Percentiles rank a stretch among this genome's conserved stretches.
phyloP scores from a whole-genome alignment of 2,329 filamentous ascomycete species.

The Botrytis galanthina region DNA sequence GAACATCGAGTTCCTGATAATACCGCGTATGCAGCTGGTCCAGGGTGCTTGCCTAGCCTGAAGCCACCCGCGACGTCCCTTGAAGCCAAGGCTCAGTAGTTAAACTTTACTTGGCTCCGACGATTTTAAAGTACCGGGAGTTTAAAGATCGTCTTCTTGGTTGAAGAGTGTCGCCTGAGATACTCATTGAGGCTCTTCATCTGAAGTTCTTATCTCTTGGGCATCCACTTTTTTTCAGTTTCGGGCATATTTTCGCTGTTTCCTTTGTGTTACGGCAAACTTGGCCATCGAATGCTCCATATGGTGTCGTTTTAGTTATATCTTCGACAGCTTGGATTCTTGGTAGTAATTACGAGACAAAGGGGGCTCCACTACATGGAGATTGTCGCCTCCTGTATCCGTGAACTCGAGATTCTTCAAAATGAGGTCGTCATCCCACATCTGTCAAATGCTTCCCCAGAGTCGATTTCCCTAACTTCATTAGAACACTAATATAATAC shows the following conservation, averaged over 20 bases:
- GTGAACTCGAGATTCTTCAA: conserved; percentile 13
- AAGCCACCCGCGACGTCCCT: conserved; percentile 2
- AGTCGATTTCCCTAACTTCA: conserved; percentile 11
- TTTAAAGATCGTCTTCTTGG: conserved; percentile 5
- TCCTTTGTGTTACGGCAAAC: conserved; percentile 19
- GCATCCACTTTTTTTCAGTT: conserved; percentile 14
- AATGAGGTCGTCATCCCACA: conserved; percentile 17
- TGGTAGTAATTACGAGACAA: conserved; percentile 18
- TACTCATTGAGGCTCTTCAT: not conserved
- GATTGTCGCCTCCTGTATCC: conserved; percentile 1
- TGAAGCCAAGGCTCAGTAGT: conserved; percentile 14
- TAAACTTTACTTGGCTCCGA: conserved; percentile 18
- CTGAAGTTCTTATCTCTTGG: conserved; percentile 8
- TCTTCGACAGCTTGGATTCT: conserved; percentile 12
- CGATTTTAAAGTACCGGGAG: conserved; percentile 10
- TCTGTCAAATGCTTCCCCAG: conserved; percentile 6
- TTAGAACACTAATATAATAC: conserved; percentile 12
- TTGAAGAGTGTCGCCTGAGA: conserved; percentile 1
- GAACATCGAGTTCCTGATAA: not conserved
- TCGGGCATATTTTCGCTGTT: conserved; percentile 16
- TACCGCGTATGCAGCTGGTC: not conserved
- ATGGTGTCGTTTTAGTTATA: conserved; percentile 13
- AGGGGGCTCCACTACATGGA: conserved; percentile 11
- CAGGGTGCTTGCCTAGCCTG: conserved; percentile 2
- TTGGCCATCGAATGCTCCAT: conserved; percentile 14